phyloP scores from a whole-genome alignment of 116 monocot species.

The Dioscorea cayenensis region DNA sequence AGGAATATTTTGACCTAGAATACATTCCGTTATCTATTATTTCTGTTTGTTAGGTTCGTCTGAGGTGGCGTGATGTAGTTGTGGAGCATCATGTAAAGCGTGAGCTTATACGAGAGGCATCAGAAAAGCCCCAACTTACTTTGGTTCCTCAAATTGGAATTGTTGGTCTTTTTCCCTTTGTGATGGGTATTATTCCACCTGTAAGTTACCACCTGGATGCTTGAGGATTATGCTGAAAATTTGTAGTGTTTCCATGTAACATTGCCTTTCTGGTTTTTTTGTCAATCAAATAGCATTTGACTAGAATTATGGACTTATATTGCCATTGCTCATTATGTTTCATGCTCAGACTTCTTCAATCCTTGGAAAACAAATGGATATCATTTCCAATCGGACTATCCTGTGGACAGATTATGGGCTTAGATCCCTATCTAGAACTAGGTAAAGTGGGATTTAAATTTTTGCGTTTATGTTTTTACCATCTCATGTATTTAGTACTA shows the following conservation, averaged over 20 bases:
- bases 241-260: background rate
- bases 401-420: conserved; percentile 93
- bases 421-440: conserved; percentile 84
- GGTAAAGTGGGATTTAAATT: conserved; percentile 25
- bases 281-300: background rate
- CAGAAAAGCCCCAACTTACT: conserved; percentile 41
- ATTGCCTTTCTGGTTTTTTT: background rate
- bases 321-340: background rate
- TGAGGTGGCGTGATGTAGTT: conserved; percentile 67
- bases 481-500: background rate
- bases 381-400: conserved; percentile 68
- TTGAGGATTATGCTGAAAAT: background rate
- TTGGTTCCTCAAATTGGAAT: conserved; percentile 91
- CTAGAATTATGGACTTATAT: background rate
- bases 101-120: conserved; percentile 72
- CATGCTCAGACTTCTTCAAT: conserved; percentile 62
- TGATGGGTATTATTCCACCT: conserved; percentile 90
- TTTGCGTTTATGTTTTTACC: background rate
- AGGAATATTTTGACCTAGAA: background rate
- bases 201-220: conserved; percentile 41
- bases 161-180: conserved; percentile 91
- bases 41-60: conserved; percentile 58
- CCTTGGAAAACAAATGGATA: conserved; percentile 76
- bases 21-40: conserved; percentile 1
- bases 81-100: conserved; percentile 22